Conservation (phyloP, 23 red algal genomes). For the Gracilaria vermiculophylla region DNA sequence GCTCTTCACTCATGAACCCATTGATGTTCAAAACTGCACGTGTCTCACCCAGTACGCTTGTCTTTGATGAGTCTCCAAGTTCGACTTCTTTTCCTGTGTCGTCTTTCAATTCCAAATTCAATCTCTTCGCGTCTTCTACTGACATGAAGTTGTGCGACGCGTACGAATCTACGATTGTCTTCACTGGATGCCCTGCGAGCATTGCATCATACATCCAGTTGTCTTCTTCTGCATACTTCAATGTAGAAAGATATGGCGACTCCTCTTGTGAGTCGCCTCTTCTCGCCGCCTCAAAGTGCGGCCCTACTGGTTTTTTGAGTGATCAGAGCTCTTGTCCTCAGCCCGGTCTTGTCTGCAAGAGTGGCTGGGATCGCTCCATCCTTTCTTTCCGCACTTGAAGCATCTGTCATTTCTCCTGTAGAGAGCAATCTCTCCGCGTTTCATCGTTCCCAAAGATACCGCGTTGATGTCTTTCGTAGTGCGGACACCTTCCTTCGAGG, state of each 20-base stretch:
- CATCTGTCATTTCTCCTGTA: background rate
- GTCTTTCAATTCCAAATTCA: no score
- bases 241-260: conserved; percentile 24
- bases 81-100: no score
- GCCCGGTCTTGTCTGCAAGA: background rate
- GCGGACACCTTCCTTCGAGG: background rate
- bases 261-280: background rate
- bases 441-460: background rate
- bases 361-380: background rate
- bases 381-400: background rate
- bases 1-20: no score
- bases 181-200: conserved; percentile 17
- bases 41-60: no score
- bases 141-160: no score
- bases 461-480: background rate
- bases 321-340: background rate
- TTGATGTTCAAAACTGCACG: no score
- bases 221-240: conserved; percentile 21
- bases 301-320: background rate
- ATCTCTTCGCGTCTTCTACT: no score
- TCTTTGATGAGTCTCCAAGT: no score
- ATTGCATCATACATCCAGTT: conserved; percentile 5
- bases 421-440: background rate
- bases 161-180: background rate
- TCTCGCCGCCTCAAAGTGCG: background rate